Conservation (phyloP, 768 basidiomycete species). For the Floccularia luteovirens region DNA sequence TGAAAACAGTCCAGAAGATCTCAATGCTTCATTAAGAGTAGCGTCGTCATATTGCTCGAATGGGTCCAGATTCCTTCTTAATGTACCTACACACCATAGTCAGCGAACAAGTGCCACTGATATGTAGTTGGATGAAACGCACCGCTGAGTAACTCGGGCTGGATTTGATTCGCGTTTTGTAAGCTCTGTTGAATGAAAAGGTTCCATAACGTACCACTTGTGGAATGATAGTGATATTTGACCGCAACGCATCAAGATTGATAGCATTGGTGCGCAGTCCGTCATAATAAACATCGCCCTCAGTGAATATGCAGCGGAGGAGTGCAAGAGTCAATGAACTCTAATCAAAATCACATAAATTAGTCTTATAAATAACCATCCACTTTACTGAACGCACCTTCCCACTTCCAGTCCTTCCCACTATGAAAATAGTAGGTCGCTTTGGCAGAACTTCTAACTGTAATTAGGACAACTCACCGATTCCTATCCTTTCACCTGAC, state of each 20-base stretch:
- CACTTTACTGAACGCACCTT: constrained; percentile 15
- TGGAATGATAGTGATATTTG: constrained; percentile 49
- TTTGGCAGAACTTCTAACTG: neutral
- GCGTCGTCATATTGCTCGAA: constrained; percentile 44
- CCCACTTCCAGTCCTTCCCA: constrained; percentile 30
- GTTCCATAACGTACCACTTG: constrained; percentile 21
- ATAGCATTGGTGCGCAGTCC: constrained; percentile 33
- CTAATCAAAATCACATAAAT: constrained; percentile 13
- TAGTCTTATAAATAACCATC: neutral
- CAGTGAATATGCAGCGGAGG: constrained; percentile 43
- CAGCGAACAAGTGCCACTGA: neutral
- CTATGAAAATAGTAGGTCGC: constrained; percentile 7
- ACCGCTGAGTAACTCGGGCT: constrained; percentile 35
- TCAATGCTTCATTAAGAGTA: constrained; percentile 21
- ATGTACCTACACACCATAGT: constrained; percentile 14
- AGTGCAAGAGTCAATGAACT: constrained; percentile 48
- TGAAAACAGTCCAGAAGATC: constrained; percentile 24
- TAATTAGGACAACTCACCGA: constrained; percentile 20
- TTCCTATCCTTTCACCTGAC: constrained; percentile 46
- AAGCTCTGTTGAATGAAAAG: neutral
- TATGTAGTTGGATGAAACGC: neutral
- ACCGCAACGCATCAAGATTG: constrained; percentile 46
- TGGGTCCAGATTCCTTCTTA: constrained; percentile 53
- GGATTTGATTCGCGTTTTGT: neutral
- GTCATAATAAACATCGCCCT: constrained; percentile 45